These are phyloP conservation scores for Mycosarcoma maydis DNA, from an alignment of 1,284 basidiomycete species.

Conservation along the genomic window DNA sequence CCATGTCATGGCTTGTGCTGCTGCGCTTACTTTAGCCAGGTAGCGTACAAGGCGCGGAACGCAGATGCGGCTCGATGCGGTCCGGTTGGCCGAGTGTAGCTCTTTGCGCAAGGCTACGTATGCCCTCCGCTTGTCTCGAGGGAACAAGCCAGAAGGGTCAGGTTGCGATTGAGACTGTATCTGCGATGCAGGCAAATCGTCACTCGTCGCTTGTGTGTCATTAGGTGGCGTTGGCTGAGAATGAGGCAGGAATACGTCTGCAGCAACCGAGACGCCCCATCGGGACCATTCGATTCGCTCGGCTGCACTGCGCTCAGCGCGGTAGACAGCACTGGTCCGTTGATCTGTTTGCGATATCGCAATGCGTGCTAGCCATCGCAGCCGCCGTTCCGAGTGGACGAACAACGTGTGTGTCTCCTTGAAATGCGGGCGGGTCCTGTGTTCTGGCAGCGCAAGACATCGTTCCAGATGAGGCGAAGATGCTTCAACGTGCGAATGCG, in stretches of 20 bases:
- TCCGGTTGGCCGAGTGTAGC: slow-evolving; percentile 7
- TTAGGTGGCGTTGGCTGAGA: background rate
- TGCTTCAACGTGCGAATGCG: no score
- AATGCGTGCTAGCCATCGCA: slow-evolving; percentile 19
- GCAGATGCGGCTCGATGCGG: slow-evolving; percentile 8
- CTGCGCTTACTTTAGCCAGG: slow-evolving; percentile 4
- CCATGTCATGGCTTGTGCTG: background rate
- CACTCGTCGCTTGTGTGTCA: background rate
- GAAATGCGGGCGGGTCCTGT: slow-evolving; percentile 6
- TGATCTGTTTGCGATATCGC: slow-evolving; percentile 8
- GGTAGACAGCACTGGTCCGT: background rate
- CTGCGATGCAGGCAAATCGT: background rate
- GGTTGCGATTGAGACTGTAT: slow-evolving; percentile 5
- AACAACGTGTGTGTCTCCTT: slow-evolving; percentile 33
- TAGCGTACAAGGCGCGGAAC: slow-evolving; percentile 14
- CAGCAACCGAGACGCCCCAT: slow-evolving; percentile 18
- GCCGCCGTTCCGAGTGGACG: slow-evolving; percentile 10
- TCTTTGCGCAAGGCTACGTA: slow-evolving; percentile 22
- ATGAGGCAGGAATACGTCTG: background rate
- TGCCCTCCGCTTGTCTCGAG: slow-evolving; percentile 10
- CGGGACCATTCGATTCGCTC: slow-evolving; percentile 12
- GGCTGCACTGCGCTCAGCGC: background rate
- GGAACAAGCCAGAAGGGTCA: slow-evolving; percentile 21
- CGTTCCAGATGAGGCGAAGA: background rate
- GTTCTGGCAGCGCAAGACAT: slow-evolving; percentile 7